Evolutionary conservation across 1,284 basidiomycete species (phyloP), one percentile per base, ranked within the genome.

Genomic region (Malassezia vespertilionis): DNA sequence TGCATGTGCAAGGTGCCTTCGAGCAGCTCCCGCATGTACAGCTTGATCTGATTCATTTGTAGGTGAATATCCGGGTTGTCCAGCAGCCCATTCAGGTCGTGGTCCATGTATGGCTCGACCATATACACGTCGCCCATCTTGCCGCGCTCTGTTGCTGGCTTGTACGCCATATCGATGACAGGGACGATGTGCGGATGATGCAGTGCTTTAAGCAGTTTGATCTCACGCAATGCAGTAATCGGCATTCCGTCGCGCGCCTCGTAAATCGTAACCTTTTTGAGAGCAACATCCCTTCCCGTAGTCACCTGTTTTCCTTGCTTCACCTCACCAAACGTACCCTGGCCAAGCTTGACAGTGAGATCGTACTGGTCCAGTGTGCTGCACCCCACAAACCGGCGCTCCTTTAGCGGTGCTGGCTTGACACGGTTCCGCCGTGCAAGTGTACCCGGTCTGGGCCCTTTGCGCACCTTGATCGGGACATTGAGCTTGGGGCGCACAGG

Each of bases 41-140:
- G 75, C 75, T 97, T 99, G 74, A 95, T 88, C 31, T 83, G 79
- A 28, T 55, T 56, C 38, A 60, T 54, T 18, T 58, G 62, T 26
- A 71, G 56, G n/a, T 56, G 57, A 10, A 65, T 61, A 17, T 46
- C 53, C 43, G 84, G 82, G 23, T 72, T 71, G 31, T 63, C 60
- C 42, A 97, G 74, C 40, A 97, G 73, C 2, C 93, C 93, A 10
- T 90, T 89, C 20, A 99, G 79, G 73, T 99, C 91, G 68, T 99
- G 93, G 63, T 96, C 91, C 89, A 96, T 95, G 73, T 93, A 97
- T 0, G 91, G 91, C 68, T 96, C 96, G 26, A 96, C 90, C 90
- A 97, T 95, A 73, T 86, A 95, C 15, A 78, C 75, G 40, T 76
- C 76, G 38, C 88, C 77, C 34, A 82, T 79, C 48, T 61, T 57